Evolutionary conservation across 768 basidiomycete genomes (phyloP).

Genomic region (Neoboletus subvelutipes): DNA sequence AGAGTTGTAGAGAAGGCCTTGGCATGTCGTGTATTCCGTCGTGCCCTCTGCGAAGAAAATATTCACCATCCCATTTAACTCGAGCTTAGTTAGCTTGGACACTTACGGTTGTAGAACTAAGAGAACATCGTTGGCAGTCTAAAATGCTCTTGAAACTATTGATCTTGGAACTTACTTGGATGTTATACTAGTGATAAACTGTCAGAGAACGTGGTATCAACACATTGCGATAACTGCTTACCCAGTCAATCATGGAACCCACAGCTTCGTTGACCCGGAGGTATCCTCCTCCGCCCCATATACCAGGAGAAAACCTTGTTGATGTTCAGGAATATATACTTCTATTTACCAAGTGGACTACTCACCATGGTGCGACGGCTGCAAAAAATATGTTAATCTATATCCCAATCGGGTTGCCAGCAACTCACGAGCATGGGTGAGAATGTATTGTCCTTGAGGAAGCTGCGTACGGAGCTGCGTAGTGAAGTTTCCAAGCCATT

Average conservation of each 20-base stretch:
- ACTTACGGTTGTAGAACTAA: constrained; percentile 20
- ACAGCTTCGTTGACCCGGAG: neutral
- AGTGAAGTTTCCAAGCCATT: neutral
- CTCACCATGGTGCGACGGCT: constrained; percentile 9
- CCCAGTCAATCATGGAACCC: neutral
- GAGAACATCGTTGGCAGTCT: neutral
- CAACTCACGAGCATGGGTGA: no score
- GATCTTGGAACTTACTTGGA: neutral
- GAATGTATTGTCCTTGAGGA: no score
- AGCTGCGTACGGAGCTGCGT: constrained; percentile 24
- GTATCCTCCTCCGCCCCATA: no score
- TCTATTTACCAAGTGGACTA: neutral
- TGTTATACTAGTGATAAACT: neutral
- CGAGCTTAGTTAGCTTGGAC: neutral
- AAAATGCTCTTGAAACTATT: neutral
- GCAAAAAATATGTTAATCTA: neutral
- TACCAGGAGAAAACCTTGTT: neutral
- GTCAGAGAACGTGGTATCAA: neutral
- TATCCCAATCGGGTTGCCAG: neutral
- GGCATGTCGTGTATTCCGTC: constrained; percentile 38
- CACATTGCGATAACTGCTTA: neutral
- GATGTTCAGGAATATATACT: neutral
- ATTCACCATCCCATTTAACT: neutral
- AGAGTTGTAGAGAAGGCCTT: constrained; percentile 38
- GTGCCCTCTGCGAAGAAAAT: constrained; percentile 30